Conservation (phyloP, 495 filamentous ascomycete genomes). For the Diplogelasinospora grovesii region DNA sequence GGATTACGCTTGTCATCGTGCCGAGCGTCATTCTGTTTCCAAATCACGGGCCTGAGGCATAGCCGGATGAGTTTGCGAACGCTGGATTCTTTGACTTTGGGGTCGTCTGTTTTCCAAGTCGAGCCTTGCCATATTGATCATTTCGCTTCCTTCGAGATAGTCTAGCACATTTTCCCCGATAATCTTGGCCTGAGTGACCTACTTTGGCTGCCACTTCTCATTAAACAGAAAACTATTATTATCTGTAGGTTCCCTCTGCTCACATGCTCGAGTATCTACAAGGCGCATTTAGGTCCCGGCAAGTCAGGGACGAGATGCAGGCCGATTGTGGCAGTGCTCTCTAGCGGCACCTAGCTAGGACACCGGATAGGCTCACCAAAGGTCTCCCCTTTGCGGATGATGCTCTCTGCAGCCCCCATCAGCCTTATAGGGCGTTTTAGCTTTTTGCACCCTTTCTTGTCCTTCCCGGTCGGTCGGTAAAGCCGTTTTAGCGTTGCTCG, state of each 20-base stretch:
- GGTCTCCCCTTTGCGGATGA: not conserved
- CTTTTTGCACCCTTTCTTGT: no score
- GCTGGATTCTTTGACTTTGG: not conserved
- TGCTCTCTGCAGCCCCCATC: not conserved
- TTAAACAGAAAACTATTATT: no score
- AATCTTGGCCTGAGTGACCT: not conserved
- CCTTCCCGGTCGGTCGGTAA: no score
- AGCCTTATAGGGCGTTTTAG: constrained; percentile 15
- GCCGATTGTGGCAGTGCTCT: constrained; percentile 24
- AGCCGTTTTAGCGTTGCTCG: no score
- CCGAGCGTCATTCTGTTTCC: constrained; percentile 5
- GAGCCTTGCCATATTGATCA: constrained; percentile 1
- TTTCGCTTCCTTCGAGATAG: not conserved
- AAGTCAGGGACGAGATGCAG: constrained; percentile 12
- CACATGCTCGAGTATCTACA: no score
- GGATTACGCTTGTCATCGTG: constrained; percentile 7
- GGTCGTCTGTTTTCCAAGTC: not conserved
- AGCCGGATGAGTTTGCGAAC: not conserved
- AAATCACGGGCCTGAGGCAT: not conserved
- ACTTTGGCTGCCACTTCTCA: not conserved
- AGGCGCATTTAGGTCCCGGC: not conserved
- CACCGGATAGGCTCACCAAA: no score
- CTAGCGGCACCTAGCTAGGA: constrained; percentile 11
- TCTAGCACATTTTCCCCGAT: not conserved
- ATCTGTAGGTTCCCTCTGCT: no score